phyloP scores from a whole-genome alignment of 106 monocot genomes.

The Vanilla planifolia region DNA sequence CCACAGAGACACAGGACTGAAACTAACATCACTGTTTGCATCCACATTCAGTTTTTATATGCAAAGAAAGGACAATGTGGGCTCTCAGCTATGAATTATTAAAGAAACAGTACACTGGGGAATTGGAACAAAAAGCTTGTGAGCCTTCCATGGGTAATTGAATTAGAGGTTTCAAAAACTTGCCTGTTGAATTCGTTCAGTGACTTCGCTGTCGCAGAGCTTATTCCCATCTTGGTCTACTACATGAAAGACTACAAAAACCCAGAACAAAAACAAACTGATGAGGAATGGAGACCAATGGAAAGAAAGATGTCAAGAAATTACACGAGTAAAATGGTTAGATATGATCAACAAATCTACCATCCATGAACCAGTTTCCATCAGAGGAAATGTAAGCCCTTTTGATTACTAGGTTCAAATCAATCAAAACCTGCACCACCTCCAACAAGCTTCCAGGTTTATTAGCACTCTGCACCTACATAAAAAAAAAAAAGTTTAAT shows the following conservation, averaged over 20 bases:
- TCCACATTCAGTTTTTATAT: too few relatives aligned
- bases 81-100: too few relatives aligned
- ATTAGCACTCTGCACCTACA: conserved; percentile 87
- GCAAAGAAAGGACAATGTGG: too few relatives aligned
- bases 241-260: conserved; percentile 53
- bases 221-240: conserved; percentile 48
- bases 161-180: not conserved
- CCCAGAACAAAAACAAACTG: conserved; percentile 8
- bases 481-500: conserved; percentile 5
- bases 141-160: too few relatives aligned
- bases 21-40: too few relatives aligned
- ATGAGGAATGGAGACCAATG: not conserved
- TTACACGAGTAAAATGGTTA: not conserved
- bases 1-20: too few relatives aligned
- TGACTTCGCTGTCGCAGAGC: conserved; percentile 35
- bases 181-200: conserved; percentile 56
- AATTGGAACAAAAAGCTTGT: too few relatives aligned
- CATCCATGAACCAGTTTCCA: conserved; percentile 98
- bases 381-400: conserved; percentile 96
- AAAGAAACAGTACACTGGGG: too few relatives aligned
- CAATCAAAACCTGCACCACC: conserved; percentile 84
- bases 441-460: conserved; percentile 81
- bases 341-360: conserved; percentile 12
- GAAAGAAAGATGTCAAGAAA: not conserved
- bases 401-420: conserved; percentile 76